Conservation (phyloP, 2,329 filamentous ascomycete genomes). For the Colletotrichum ledebouriae region DNA sequence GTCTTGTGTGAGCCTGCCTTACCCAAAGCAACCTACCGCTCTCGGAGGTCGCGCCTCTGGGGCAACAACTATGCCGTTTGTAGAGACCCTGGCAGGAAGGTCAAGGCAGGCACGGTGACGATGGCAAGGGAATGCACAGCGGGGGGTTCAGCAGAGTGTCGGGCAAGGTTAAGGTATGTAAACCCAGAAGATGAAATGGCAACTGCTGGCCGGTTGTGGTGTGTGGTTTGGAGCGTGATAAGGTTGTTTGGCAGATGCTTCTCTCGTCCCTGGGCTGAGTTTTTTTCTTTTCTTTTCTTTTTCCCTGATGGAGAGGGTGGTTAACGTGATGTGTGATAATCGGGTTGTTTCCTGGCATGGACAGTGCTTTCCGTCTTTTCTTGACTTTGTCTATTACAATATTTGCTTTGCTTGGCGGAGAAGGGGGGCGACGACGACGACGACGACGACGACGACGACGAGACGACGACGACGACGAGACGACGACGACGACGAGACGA, state of each 20-base stretch:
- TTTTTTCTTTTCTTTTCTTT: not conserved
- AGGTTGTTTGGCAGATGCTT: slow-evolving; percentile 9
- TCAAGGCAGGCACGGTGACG: slow-evolving; percentile 1
- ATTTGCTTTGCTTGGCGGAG: slow-evolving; percentile 4
- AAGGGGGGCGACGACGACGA: not conserved
- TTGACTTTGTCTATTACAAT: slow-evolving; percentile 12
- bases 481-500: not conserved
- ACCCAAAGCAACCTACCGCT: slow-evolving; percentile 1
- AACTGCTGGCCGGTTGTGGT: slow-evolving; percentile 21
- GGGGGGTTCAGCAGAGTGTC: not conserved
- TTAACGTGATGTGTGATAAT: not conserved
- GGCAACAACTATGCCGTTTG: not conserved
- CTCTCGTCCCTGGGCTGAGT: not conserved
- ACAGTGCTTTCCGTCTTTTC: not conserved
- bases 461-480: not conserved
- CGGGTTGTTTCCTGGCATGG: too few relatives aligned
- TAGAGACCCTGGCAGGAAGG: not conserved
- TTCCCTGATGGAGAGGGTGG: not conserved
- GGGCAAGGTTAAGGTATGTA: slow-evolving; percentile 11
- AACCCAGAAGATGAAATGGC: slow-evolving; percentile 22
- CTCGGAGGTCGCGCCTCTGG: not conserved
- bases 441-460: not conserved
- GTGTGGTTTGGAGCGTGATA: not conserved
- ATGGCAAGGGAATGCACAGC: slow-evolving; percentile 3
- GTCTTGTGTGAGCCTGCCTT: not conserved